Base-by-base conservation (phyloP, 2,329 filamentous ascomycete genomes). In the Penicillium sp. region DNA sequence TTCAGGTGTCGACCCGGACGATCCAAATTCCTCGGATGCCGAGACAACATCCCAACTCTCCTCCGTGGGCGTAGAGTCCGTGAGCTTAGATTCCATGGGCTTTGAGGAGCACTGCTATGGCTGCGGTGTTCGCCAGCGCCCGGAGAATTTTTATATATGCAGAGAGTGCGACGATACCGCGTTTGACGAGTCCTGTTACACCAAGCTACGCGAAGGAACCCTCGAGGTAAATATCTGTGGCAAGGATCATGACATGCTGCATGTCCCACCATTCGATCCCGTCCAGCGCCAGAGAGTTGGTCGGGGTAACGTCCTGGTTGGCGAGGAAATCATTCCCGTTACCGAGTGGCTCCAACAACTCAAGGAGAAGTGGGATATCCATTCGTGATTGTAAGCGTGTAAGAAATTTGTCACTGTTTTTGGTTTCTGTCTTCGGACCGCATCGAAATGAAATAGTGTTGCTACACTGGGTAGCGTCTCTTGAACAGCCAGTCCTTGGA, bases 111-210 rank as follows among this genome's bases (percentile, higher is more conserved):
- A 8, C 1, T 61, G 61, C 17, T 50, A 55, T 28, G 59, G 54
- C n/a, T 62, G 61, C 16, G 50, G 37, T 5, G 50, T 16, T 4
- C 3, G 2, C 61, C 46, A 33, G 6, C 65, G 56, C 36, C 53
- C 65, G 19, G 45, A 65, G 40, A 54, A 67, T 26, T 50, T 68
- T 3, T 63, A 67, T 26, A 41, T 63, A 1, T 69, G 67, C 60
- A 59, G 55, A 42, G 59, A 62, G 33, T 69, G 66, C 44, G 41
- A 59, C 3, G 55, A 66, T 30, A 42, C 61, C 10, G 38, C 61
- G 19, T 65, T 69, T 31, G 59, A 61, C 14, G 17, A 49, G 12
- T 16, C 26, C 2, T 69, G 65, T 46, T 53, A 61, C 19, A 48
- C 56, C 7, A 61, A 60, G 12, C 37, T 62, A 19, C 49, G 37